Conservation (phyloP, 2,329 filamentous ascomycete species). For the Amesomyces nigricolor region DNA sequence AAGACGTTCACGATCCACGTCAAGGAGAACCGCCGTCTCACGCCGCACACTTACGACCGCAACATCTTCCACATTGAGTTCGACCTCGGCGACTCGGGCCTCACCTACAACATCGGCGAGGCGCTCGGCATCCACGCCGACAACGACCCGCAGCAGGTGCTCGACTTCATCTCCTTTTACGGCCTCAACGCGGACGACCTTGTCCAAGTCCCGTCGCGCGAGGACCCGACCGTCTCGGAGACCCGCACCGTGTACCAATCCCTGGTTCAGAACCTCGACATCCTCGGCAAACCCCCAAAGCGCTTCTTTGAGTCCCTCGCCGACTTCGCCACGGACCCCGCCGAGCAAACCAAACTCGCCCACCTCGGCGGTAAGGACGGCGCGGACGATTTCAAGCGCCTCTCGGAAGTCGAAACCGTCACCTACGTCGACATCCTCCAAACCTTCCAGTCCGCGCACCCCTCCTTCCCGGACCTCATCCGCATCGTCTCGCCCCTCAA, state of each 20-base stretch:
- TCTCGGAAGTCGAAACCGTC: constrained; percentile 82
- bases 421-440: constrained; percentile 87
- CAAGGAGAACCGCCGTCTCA: constrained; percentile 92
- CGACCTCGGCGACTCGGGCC: constrained; percentile 81
- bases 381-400: constrained; percentile 84
- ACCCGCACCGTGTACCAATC: constrained; percentile 91
- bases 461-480: constrained; percentile 79
- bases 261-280: constrained; percentile 86
- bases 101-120: constrained; percentile 96
- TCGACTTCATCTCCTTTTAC: constrained; percentile 84
- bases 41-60: constrained; percentile 81
- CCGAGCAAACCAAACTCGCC: constrained; percentile 74
- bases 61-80: constrained; percentile 99
- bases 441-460: constrained; percentile 85
- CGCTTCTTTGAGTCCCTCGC: constrained; percentile 92
- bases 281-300: constrained; percentile 95
- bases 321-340: constrained; percentile 76
- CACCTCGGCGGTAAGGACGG: constrained; percentile 73
- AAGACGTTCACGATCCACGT: constrained; percentile 86
- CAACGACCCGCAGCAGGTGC: constrained; percentile 74
- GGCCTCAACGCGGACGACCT: constrained; percentile 75
- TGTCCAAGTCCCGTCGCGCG: constrained; percentile 85
- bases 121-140: constrained; percentile 94
- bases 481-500: constrained; percentile 88
- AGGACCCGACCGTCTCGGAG: constrained; percentile 68